phyloP scores from a whole-genome alignment of 768 basidiomycete genomes.

The Pulveroboletus sp. region DNA sequence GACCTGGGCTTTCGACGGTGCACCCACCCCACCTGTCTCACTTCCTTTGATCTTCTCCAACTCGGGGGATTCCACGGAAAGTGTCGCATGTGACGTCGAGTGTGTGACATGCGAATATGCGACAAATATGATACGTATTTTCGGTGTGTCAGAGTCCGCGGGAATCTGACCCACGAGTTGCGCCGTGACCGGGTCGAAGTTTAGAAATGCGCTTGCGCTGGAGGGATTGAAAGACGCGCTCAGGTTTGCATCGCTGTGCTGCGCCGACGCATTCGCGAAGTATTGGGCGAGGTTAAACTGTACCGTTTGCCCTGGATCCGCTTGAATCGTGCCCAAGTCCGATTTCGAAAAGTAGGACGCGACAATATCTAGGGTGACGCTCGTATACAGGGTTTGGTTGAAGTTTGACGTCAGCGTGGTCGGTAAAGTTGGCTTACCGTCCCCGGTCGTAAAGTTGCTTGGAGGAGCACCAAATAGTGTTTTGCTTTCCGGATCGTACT shows the following conservation, averaged over 20 bases:
- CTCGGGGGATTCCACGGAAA: constrained; percentile 45
- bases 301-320: constrained; percentile 46
- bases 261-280: constrained; percentile 45
- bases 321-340: constrained; percentile 52
- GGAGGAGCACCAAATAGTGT: constrained; percentile 67
- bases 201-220: constrained; percentile 45
- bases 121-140: constrained; percentile 54
- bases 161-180: constrained; percentile 58
- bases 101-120: constrained; percentile 64
- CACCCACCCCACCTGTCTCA: constrained; percentile 35
- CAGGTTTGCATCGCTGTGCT: constrained; percentile 45
- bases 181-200: constrained; percentile 43
- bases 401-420: constrained; percentile 58
- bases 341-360: constrained; percentile 67
- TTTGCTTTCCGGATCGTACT: constrained; percentile 50
- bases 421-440: constrained; percentile 43
- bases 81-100: constrained; percentile 63
- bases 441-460: constrained; percentile 32
- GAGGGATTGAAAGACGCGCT: constrained; percentile 52
- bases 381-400: constrained; percentile 63
- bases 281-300: constrained; percentile 51
- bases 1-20: constrained; percentile 43
- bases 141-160: constrained; percentile 34
- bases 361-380: constrained; percentile 59
- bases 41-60: constrained; percentile 34